Base-by-base conservation (phyloP, 2,329 filamentous ascomycete species). In the Chalaropsis thielavioides region DNA sequence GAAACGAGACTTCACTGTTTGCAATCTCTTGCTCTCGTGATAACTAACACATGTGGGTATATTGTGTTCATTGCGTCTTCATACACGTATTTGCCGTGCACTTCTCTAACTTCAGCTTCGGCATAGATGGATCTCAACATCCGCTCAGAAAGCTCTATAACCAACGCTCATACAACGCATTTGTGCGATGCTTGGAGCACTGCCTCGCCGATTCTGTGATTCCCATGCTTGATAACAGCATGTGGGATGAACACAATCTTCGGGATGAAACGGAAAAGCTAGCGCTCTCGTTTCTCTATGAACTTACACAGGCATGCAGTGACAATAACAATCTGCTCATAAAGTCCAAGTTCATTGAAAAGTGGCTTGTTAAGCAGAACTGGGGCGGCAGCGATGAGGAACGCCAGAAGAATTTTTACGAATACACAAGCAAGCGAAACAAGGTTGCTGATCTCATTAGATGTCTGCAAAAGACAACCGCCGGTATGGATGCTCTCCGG, bases 361-460 rank as follows among this genome's bases (percentile, higher is more conserved):
- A 82, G 65, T 92, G 88, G 88, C 79, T 92, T n/a, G 81, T 78
- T 41, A 84, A 82, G 69, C 89, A 91, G 72, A 81, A 83, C 7
- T 91, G 88, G 77, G 88, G 87, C 22, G 75, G 78, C 19, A 74
- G 74, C 0, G 74, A 79, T 1, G 78, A 81, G 64, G 80, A 84
- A 67, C 76, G 79, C 49, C 75, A 75, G n/a, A 74, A 72, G 17
- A 84, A 81, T 69, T 87, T 85, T 70, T 73, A 73, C 24, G 73
- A 76, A 38, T 82, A 84, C 72, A 86, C 51, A 19, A 70, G 74
- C 17, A 63, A 63, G 24, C 60, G 51, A 54, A 68, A 63, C 64
- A 76, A 74, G 68, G 81, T 81, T 67, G 79, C 75, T 69, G 81
- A 79, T 69, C 83, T 80, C 68, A 77, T 82, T 61, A 76, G 71